phyloP scores from a whole-genome alignment of 345 rosid genomes.

The Arabidopsis suecica region DNA sequence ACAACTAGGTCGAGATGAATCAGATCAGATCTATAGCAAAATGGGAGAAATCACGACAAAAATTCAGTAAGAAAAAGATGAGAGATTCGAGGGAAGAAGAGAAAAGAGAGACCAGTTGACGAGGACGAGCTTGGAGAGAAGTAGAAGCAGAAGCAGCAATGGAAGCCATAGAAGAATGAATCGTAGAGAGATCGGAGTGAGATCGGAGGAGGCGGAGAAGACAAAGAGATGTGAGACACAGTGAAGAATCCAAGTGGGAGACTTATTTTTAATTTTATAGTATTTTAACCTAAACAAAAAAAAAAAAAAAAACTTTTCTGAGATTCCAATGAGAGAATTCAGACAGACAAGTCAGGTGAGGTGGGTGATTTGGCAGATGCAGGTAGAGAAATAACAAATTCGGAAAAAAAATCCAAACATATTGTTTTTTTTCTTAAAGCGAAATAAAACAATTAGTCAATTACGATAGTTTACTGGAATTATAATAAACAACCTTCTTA shows the following conservation, averaged over 20 bases:
- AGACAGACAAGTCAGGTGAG: slow-evolving; percentile 17
- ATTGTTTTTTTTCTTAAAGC: no score
- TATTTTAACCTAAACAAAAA: background rate
- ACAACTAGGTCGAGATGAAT: slow-evolving; percentile 22
- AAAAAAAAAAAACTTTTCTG: background rate
- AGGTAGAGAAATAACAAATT: background rate
- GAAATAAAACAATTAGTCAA: no score
- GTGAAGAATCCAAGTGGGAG: background rate
- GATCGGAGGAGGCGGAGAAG: slow-evolving; percentile 24
- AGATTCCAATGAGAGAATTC: slow-evolving; percentile 31
- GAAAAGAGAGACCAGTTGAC: slow-evolving; percentile 30
- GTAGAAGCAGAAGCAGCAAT: slow-evolving; percentile 9
- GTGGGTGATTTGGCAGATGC: slow-evolving; percentile 11
- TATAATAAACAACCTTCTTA: no score
- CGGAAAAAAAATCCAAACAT: background rate
- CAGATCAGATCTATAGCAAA: slow-evolving; percentile 16
- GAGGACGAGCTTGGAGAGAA: slow-evolving; percentile 15
- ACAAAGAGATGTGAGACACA: slow-evolving; percentile 13
- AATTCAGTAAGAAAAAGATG: no score
- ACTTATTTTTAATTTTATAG: slow-evolving; percentile 5
- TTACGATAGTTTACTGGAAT: no score
- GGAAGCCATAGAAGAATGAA: slow-evolving; percentile 22
- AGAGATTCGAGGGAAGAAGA: background rate
- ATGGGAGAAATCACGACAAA: background rate
- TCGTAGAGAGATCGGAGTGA: background rate